These are phyloP conservation scores for Aquilaria sinensis DNA, from an alignment of 345 rosid species.

Conservation along the genomic window DNA sequence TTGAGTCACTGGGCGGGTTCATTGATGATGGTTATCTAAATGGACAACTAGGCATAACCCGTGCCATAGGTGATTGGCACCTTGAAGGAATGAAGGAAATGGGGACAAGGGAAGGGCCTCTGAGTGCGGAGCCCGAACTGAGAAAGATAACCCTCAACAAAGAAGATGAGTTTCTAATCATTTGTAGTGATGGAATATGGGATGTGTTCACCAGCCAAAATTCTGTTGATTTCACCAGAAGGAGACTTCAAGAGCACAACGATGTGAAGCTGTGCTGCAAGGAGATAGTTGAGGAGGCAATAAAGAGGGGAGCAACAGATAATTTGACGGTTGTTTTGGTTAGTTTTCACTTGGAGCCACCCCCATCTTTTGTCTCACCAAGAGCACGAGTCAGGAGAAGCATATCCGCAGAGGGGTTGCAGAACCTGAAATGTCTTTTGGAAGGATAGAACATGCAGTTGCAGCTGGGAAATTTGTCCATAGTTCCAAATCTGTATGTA, in stretches of 20 bases:
- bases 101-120: constrained; percentile 39
- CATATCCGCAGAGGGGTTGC: constrained; percentile 68
- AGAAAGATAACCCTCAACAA: constrained; percentile 42
- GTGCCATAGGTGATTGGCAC: constrained; percentile 83
- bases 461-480: too few relatives aligned
- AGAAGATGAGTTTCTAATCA: constrained; percentile 80
- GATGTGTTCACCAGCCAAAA: constrained; percentile 74
- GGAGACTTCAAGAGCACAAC: constrained; percentile 68
- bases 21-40: constrained; percentile 66
- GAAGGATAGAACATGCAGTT: constrained; percentile 25
- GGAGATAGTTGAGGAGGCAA: constrained; percentile 75
- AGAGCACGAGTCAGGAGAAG: constrained; percentile 45
- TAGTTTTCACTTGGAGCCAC: constrained; percentile 56
- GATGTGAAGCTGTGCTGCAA: constrained; percentile 61
- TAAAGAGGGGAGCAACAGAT: constrained; percentile 49
- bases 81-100: constrained; percentile 60
- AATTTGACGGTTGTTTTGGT: constrained; percentile 74
- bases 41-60: constrained; percentile 62
- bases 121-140: constrained; percentile 84
- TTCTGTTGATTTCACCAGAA: constrained; percentile 65
- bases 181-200: constrained; percentile 88
- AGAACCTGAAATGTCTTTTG: constrained; percentile 28
- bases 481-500: too few relatives aligned
- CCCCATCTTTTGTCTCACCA: constrained; percentile 39
- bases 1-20: constrained; percentile 64